A percentile compares a stretch with the other conserved stretches of the same genome.
Evolutionary conservation across 2,329 filamentous ascomycete species (phyloP).

Genomic region (Pezicula rhizophila): DNA sequence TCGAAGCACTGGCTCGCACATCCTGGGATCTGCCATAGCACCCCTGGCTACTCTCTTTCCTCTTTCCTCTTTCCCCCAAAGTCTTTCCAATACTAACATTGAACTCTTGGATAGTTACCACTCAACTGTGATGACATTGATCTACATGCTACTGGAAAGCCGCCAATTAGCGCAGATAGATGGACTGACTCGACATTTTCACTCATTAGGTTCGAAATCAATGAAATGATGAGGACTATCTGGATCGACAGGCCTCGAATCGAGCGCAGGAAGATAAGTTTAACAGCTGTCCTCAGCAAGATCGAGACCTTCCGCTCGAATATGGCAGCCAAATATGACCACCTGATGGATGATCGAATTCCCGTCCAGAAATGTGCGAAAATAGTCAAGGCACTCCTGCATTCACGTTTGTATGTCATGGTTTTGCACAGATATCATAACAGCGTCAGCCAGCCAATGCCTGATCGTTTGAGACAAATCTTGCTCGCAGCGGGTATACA

Average conservation of each 20-base stretch:
- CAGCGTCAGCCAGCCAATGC: constrained; percentile 37
- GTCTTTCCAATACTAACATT: no score
- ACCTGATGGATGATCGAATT: constrained; percentile 51
- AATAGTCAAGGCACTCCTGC: constrained; percentile 58
- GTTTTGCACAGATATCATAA: constrained; percentile 62
- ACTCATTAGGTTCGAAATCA: constrained; percentile 65
- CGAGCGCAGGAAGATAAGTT: constrained; percentile 52
- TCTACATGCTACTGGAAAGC: constrained; percentile 41
- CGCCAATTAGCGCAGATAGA: constrained; percentile 31
- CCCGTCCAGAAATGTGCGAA: constrained; percentile 59
- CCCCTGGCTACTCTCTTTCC: no score
- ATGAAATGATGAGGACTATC: constrained; percentile 64
- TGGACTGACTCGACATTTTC: constrained; percentile 66
- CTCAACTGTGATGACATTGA: constrained; percentile 64
- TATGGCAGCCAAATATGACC: constrained; percentile 60
- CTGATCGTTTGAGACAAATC: constrained; percentile 56
- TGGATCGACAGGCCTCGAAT: constrained; percentile 65
- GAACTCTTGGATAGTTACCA: constrained; percentile 31
- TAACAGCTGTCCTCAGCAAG: constrained; percentile 60
- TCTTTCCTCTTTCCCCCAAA: no score
- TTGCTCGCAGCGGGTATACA: constrained; percentile 55
- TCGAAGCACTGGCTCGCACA: no score
- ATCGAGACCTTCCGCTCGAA: constrained; percentile 61
- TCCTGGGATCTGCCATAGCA: no score
- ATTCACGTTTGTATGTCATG: constrained; percentile 59